These are phyloP conservation scores for Didymella arachidicola DNA, from an alignment of 2,329 filamentous ascomycete genomes.

Conservation along the genomic window DNA sequence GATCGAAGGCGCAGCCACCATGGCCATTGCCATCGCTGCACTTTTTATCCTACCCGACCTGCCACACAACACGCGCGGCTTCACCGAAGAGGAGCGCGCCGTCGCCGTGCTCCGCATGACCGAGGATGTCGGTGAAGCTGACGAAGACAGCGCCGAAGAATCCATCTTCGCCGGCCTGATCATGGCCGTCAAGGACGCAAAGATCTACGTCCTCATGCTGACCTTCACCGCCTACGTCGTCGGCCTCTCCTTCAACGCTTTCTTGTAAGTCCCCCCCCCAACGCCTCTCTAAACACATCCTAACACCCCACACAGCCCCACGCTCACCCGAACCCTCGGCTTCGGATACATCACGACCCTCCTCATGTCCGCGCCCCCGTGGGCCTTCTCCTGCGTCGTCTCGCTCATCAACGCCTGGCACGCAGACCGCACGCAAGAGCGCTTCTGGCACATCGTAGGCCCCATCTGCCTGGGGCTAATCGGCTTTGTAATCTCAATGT, in stretches of 20 bases:
- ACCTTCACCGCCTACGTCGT: slow-evolving; percentile 69
- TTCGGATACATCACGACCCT: slow-evolving; percentile 51
- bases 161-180: slow-evolving; percentile 62
- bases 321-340: slow-evolving; percentile 45
- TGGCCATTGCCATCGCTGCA: slow-evolving; percentile 43
- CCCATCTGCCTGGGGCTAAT: slow-evolving; percentile 54
- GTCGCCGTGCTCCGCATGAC: slow-evolving; percentile 51
- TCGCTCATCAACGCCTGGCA: slow-evolving; percentile 61
- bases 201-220: slow-evolving; percentile 71
- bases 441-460: slow-evolving; percentile 61
- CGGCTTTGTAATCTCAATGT: slow-evolving; percentile 54
- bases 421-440: slow-evolving; percentile 59
- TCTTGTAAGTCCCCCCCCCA: slow-evolving; percentile 26
- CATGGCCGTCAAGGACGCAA: slow-evolving; percentile 67
- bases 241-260: slow-evolving; percentile 53
- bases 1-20: slow-evolving; percentile 51
- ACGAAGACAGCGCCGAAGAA: slow-evolving; percentile 53
- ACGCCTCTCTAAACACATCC: no score
- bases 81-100: slow-evolving; percentile 58
- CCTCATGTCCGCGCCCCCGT: slow-evolving; percentile 58
- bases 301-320: not conserved
- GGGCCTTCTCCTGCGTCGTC: slow-evolving; percentile 56
- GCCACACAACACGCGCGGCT: slow-evolving; percentile 54
- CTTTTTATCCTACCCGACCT: slow-evolving; percentile 46
- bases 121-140: slow-evolving; percentile 61